A percentile compares a stretch with the other conserved stretches of the same genome.
These are phyloP conservation scores for Fusarium lateritium DNA, from an alignment of 2,329 filamentous ascomycete genomes.

Conservation along the genomic window DNA sequence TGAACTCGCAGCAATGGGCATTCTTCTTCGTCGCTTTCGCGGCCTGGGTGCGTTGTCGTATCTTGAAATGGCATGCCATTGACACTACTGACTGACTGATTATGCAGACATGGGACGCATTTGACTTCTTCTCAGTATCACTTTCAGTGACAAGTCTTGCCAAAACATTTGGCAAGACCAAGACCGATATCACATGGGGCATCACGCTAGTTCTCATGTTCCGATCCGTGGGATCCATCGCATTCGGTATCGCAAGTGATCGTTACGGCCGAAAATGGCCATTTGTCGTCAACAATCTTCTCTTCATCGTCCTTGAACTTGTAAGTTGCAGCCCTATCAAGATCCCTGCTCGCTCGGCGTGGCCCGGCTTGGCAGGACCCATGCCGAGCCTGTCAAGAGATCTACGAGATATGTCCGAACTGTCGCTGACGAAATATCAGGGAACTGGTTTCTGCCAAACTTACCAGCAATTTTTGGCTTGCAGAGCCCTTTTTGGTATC, in stretches of 20 bases:
- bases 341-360: background rate
- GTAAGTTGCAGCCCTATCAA: constrained; percentile 57
- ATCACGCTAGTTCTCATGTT: constrained; percentile 76
- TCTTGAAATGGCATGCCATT: background rate
- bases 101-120: constrained; percentile 71
- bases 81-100: background rate
- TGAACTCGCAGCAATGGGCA: constrained; percentile 66
- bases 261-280: constrained; percentile 77
- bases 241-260: constrained; percentile 70
- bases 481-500: constrained; percentile 81
- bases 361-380: constrained; percentile 15
- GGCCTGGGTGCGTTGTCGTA: constrained; percentile 65
- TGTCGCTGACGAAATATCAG: constrained; percentile 50
- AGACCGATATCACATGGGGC: constrained; percentile 74
- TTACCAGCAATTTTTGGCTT: constrained; percentile 80
- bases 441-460: constrained; percentile 78
- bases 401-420: constrained; percentile 11
- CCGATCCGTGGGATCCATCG: constrained; percentile 67
- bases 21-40: constrained; percentile 69
- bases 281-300: constrained; percentile 81
- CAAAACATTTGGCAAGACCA: constrained; percentile 66
- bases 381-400: background rate
- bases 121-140: constrained; percentile 77
- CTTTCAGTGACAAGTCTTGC: constrained; percentile 70
- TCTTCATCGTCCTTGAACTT: constrained; percentile 80